These are phyloP conservation scores for Cyclospora cayetanensis DNA, from an alignment of 169 alveolate genomes.

Conservation along the genomic window DNA sequence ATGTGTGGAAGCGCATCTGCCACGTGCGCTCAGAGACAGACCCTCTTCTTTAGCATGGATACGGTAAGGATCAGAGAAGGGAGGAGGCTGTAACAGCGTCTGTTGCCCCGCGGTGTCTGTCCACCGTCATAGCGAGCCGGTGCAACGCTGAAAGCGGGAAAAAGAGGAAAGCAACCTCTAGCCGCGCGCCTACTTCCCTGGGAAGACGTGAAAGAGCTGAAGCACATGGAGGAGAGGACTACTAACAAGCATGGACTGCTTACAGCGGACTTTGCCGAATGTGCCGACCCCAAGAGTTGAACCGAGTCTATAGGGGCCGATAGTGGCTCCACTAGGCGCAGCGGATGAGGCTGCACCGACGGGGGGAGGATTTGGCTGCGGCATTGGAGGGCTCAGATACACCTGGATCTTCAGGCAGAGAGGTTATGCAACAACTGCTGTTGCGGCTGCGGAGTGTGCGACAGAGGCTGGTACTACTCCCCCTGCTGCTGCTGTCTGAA, in stretches of 20 bases:
- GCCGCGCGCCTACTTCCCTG: neutral
- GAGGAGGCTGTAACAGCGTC: neutral
- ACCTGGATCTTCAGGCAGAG: neutral
- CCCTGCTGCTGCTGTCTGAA: neutral
- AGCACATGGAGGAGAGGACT: neutral
- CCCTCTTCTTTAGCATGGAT: too few species aligned
- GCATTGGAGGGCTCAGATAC: neutral
- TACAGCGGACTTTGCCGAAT: slow-evolving; percentile 93
- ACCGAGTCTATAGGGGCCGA: slow-evolving; percentile 83
- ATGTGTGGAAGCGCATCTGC: too few species aligned
- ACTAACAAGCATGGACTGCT: neutral
- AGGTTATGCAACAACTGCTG: neutral
- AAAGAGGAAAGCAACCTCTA: neutral
- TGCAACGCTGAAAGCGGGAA: neutral
- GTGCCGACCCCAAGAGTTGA: slow-evolving; percentile 94
- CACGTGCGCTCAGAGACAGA: too few species aligned
- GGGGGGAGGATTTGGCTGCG: slow-evolving; percentile 50
- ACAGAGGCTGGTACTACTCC: neutral
- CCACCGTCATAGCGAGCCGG: neutral
- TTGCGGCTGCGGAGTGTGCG: neutral
- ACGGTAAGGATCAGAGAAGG: neutral
- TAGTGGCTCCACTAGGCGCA: slow-evolving; percentile 8
- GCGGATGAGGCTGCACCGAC: slow-evolving; percentile 53
- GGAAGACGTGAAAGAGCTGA: neutral
- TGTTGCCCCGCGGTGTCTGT: too few species aligned